Base-by-base conservation (phyloP, 139 green algal genomes). In the Volvox africanus region DNA sequence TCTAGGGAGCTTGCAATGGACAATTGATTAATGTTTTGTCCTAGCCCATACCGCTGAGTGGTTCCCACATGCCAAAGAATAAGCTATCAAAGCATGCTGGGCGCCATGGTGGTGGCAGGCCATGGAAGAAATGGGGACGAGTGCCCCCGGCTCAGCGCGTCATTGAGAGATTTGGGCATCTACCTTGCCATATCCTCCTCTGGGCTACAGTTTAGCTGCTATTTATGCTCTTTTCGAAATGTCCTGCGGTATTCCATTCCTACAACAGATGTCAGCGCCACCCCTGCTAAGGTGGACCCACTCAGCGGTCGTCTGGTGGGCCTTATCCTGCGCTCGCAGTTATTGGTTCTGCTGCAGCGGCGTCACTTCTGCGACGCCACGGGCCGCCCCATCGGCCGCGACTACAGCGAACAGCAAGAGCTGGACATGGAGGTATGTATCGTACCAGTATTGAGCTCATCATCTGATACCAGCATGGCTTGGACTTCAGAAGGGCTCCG, bases 271-370 rank as follows among this genome's bases (percentile, higher is more conserved):
- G 67, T 89, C 17, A 89, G 80, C 84, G 32, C 30, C 81, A 61
- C 50, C 24, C 26, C 61, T 33, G 13, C 11, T 35, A 80, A 80
- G 83, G 12, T 44, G 11, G 68, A 28, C 17, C 67, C 65, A 2
- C 24, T 89, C 19, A 73, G 26, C 77, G 92, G 93, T 30, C 86
- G 91, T 26, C 88, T 98, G 92, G 92, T 97, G 82, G 97, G 97
- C 67, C 65, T 99, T 12, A 95, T 99, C 76, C 94, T 98, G 92
- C 94, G 97, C 82, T 95, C 83, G 33, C 97, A 99, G 96, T 92
- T 99, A 89, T 89, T 97, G 67, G 95, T 98, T 86, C 94, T 98
- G 85, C 93, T 99, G 89, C 89, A 92, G 91, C 89, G 93, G 37
- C 87, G 93, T 28, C 94, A 94, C 79, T 97, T 96, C 81, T 96